phyloP scores from a whole-genome alignment of 2,329 filamentous ascomycete genomes.

The Aspergillus carbonarius region DNA sequence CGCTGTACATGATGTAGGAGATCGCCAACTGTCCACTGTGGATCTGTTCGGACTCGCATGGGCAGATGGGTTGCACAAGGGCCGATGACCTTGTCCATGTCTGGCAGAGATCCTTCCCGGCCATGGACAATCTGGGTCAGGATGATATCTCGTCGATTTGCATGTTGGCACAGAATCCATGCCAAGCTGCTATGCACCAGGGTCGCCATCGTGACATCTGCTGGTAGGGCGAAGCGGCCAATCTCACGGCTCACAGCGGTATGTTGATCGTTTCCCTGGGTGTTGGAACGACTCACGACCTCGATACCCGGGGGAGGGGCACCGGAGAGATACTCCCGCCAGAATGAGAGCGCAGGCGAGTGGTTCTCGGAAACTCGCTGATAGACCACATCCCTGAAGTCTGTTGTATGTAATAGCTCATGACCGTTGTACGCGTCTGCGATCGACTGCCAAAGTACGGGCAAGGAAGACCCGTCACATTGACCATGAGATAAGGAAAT shows the following conservation, averaged over 20 bases:
- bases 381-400: slow-evolving; percentile 9
- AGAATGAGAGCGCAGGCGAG: slow-evolving; percentile 4
- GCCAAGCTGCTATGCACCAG: slow-evolving; percentile 12
- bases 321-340: slow-evolving; percentile 6
- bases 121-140: slow-evolving; percentile 16
- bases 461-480: slow-evolving; percentile 2
- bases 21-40: slow-evolving; percentile 4
- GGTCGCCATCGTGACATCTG: slow-evolving; percentile 4
- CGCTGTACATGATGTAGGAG: slow-evolving; percentile 14
- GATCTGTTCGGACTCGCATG: slow-evolving; percentile 1
- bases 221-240: background rate
- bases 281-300: background rate
- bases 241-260: background rate
- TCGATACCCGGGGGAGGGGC: background rate
- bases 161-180: slow-evolving; percentile 7
- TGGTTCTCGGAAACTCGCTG: background rate
- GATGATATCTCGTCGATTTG: background rate
- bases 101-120: slow-evolving; percentile 5
- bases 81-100: slow-evolving; percentile 6
- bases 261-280: background rate
- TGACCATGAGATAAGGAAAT: slow-evolving; percentile 7
- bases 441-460: slow-evolving; percentile 8
- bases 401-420: background rate
- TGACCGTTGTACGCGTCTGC: slow-evolving; percentile 3
- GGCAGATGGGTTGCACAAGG: slow-evolving; percentile 12